A percentile compares a stretch with the other conserved stretches of the same genome.
Conservation (phyloP, 2,329 filamentous ascomycete species). For the Pseudogymnoascus sp. region DNA sequence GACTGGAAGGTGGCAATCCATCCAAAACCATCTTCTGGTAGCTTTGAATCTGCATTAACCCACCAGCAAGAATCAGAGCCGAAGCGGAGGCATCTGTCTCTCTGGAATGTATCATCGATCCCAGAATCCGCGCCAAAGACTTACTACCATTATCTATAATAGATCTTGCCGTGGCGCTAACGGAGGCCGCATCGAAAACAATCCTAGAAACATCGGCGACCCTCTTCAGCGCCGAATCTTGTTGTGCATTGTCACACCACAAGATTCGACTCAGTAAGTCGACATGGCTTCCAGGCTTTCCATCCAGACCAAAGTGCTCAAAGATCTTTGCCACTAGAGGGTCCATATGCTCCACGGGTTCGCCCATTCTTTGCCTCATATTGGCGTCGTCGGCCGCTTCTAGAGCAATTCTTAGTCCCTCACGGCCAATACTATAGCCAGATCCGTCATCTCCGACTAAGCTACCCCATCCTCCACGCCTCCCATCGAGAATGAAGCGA, state of each 20-base stretch:
- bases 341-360: neutral
- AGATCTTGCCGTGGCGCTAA: neutral
- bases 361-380: neutral
- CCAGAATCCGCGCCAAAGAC: neutral
- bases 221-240: neutral
- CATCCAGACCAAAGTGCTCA: neutral
- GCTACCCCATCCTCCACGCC: conserved; percentile 38
- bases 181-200: neutral
- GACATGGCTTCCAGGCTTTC: neutral
- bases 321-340: neutral
- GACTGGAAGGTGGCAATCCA: neutral
- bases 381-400: neutral
- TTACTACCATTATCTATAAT: neutral
- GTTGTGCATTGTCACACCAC: neutral
- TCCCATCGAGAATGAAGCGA: conserved; percentile 25
- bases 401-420: conserved; percentile 1
- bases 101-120: neutral
- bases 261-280: neutral
- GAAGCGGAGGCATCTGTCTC: neutral
- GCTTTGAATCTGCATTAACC: neutral
- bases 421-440: conserved; percentile 34
- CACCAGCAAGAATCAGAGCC: neutral
- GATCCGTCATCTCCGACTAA: conserved; percentile 38
- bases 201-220: neutral
- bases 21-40: neutral